Evolutionary conservation across 2,329 filamentous ascomycete species (phyloP).

Genomic region (Ceratocystiopsis sp.): DNA sequence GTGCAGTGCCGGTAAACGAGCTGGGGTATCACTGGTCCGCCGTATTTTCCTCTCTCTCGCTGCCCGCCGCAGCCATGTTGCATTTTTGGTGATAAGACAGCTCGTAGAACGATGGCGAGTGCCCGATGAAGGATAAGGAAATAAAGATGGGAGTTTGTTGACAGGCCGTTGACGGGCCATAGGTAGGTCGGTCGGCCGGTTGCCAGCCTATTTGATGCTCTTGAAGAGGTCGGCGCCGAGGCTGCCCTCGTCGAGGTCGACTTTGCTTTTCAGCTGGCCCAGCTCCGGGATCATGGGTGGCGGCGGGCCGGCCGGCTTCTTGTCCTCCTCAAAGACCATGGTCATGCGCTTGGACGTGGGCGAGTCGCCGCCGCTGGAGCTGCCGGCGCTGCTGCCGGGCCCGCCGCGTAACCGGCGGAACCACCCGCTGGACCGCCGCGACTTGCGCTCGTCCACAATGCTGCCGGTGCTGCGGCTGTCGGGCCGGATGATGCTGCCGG

Average conservation of each 20-base stretch:
- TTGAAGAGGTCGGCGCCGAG: constrained; percentile 40
- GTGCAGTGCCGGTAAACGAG: constrained; percentile 7
- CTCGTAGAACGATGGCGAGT: too few relatives aligned
- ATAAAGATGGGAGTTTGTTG: neutral
- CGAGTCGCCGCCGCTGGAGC: constrained; percentile 9
- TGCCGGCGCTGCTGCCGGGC: constrained; percentile 6
- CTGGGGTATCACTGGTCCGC: constrained; percentile 10
- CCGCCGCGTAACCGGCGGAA: constrained; percentile 34
- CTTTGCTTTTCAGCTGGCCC: constrained; percentile 30
- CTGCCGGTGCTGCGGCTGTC: constrained; percentile 32
- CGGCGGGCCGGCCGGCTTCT: constrained; percentile 27
- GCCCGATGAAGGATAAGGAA: neutral
- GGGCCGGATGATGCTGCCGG: constrained; percentile 22
- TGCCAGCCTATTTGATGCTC: constrained; percentile 30
- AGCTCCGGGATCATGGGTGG: constrained; percentile 46
- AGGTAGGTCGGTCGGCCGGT: neutral
- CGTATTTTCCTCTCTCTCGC: constrained; percentile 5
- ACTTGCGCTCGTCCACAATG: constrained; percentile 33
- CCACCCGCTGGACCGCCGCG: constrained; percentile 41
- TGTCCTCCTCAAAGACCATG: constrained; percentile 22
- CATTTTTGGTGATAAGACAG: neutral
- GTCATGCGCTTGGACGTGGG: constrained; percentile 23
- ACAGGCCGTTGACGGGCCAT: too few relatives aligned
- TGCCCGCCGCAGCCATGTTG: neutral
- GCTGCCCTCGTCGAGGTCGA: constrained; percentile 27